Base-by-base conservation (phyloP, 768 basidiomycete species). In the Erythrobasidium yunnanense region DNA sequence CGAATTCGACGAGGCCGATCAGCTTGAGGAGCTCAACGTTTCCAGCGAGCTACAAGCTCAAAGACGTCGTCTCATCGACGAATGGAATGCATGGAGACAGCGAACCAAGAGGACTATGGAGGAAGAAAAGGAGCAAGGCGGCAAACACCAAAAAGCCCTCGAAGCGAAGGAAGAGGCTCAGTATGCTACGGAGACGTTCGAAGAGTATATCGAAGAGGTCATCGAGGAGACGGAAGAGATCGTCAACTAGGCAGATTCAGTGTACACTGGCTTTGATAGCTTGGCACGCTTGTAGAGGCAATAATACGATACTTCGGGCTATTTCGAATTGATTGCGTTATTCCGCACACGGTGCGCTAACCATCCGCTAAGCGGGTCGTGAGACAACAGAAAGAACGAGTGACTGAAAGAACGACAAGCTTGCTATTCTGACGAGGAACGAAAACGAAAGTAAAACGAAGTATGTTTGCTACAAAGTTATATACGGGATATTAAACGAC, bases 31-130 rank as follows among this genome's bases (percentile, higher is more conserved):
- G 78, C 90, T 86, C 76, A 88, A 87, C 72, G 88, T 92, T 71
- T 91, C 87, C 70, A 90, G 91, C 3, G 95, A 97, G 77, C 83
- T 95, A 25, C 82, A 92, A 70, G 89, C 90, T 18, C 84, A 85
- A 69, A 83, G 95, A 67, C 88, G 88, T 76, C 83, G 95, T 51
- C 81, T 96, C 57, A 87, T 97, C 71, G 89, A 95, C 73, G 95
- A 99, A 78, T 99, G 95, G 95, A 95, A 99, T 77, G 89, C 93
- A 46, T 97, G 95, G 95, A 83, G 93, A 55, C 72, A 79, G 23
- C 81, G 83, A 69, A 84, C 85, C 70, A 84, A 81, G 75, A 82
- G 81, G 69, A 84, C 87, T 70, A 63, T 85, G 62, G 81, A 80
- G 34, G 84, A 84, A 56, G 83, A 83, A 68, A 67, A 77, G 51